Conservation (phyloP, 768 basidiomycete genomes). For the Leccinum olivaceopallidum region DNA sequence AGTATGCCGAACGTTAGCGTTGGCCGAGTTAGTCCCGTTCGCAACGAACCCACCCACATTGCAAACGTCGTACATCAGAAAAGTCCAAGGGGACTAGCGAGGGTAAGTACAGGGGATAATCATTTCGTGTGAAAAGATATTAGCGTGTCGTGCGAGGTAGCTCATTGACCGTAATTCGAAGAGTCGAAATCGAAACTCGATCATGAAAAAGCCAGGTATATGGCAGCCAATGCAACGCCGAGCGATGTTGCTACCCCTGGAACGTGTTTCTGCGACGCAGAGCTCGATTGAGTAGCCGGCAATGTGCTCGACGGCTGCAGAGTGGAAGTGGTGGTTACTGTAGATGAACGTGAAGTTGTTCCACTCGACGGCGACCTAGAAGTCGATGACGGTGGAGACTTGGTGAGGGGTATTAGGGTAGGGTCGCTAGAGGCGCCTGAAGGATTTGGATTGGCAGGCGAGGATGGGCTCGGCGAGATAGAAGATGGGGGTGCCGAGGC, state of each 20-base stretch:
- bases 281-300: conserved; percentile 19
- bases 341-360: conserved; percentile 1
- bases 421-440: not conserved
- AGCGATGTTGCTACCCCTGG: conserved; percentile 19
- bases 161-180: conserved; percentile 15
- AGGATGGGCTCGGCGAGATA: conserved; percentile 1
- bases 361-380: conserved; percentile 2
- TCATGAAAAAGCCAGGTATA: conserved; percentile 25
- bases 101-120: conserved; percentile 20
- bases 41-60: conserved; percentile 16
- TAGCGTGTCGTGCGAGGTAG: conserved; percentile 11
- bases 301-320: conserved; percentile 4
- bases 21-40: conserved; percentile 11
- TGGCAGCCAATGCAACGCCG: conserved; percentile 15
- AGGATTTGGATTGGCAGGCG: not conserved
- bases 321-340: conserved; percentile 7
- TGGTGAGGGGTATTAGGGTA: not conserved
- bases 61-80: conserved; percentile 19
- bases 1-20: conserved; percentile 14
- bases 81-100: conserved; percentile 1
- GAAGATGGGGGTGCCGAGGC: conserved; percentile 13
- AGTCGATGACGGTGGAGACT: not conserved
- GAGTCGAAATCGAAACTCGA: conserved; percentile 5
- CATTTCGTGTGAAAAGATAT: conserved; percentile 10
- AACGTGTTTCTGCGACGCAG: conserved; percentile 28